Conservation (phyloP, 305 asterid genomes). For the Fraxinus baroniana region DNA sequence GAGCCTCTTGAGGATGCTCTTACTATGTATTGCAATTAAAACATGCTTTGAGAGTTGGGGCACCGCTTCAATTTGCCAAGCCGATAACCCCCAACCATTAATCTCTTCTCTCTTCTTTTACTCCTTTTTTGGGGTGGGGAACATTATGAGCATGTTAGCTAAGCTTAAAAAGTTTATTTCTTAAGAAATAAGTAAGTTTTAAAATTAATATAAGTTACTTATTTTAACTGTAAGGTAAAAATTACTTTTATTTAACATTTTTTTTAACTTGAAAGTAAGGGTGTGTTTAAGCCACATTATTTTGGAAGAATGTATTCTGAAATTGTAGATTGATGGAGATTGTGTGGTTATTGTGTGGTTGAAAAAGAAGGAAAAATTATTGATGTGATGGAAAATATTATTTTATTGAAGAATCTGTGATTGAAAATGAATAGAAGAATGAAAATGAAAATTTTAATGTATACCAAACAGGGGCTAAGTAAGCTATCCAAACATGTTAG, state of each 20-base stretch:
- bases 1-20: too few relatives aligned
- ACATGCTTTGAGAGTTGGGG: not conserved
- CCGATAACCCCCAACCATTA: not conserved
- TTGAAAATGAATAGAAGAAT: too few relatives aligned
- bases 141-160: not conserved
- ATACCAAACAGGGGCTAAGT: not conserved
- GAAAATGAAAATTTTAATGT: too few relatives aligned
- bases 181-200: not conserved
- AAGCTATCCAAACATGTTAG: not conserved
- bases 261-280: not conserved
- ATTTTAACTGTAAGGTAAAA: not conserved
- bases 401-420: too few relatives aligned
- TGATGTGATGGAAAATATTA: too few relatives aligned
- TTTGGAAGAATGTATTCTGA: too few relatives aligned
- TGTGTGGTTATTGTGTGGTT: too few relatives aligned
- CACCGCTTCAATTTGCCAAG: not conserved
- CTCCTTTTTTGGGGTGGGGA: not conserved
- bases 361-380: too few relatives aligned
- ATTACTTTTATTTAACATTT: not conserved
- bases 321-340: too few relatives aligned
- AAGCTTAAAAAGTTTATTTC: not conserved
- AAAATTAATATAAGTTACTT: not conserved
- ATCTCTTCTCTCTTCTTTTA: not conserved
- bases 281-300: too few relatives aligned
- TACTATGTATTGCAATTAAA: slow-evolving; percentile 8